Evolutionary conservation across 2,329 filamentous ascomycete genomes (phyloP).

Genomic region (Hypoxylon sp.): DNA sequence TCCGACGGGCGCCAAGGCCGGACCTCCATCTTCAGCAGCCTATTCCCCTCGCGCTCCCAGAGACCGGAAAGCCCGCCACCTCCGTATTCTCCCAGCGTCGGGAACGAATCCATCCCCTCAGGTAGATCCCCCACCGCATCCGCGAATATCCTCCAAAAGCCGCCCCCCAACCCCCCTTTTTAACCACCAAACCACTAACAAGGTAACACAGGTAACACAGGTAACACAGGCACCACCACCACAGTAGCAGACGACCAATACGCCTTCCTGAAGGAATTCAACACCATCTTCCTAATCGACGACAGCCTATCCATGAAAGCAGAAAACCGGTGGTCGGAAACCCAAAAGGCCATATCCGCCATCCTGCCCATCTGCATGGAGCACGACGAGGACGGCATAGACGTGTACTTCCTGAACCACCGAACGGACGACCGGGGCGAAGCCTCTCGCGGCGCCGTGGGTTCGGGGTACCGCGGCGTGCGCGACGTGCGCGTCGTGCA

Average conservation of each 20-base stretch:
- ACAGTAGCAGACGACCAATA: slow-evolving; percentile 46
- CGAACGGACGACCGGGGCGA: slow-evolving; percentile 58
- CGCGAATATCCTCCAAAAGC: background rate
- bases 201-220: background rate
- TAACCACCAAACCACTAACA: background rate
- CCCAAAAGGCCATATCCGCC: slow-evolving; percentile 75
- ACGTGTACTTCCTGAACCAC: slow-evolving; percentile 92
- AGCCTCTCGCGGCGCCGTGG: slow-evolving; percentile 55
- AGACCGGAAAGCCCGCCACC: slow-evolving; percentile 44
- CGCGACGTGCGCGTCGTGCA: slow-evolving; percentile 70
- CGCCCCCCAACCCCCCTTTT: background rate
- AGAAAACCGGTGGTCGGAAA: slow-evolving; percentile 79
- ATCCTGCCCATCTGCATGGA: slow-evolving; percentile 87
- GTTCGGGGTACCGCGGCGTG: slow-evolving; percentile 76
- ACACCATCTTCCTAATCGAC: slow-evolving; percentile 92
- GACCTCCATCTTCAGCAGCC: slow-evolving; percentile 8
- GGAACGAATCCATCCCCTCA: slow-evolving; percentile 14
- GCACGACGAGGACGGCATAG: slow-evolving; percentile 87
- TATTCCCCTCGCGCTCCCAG: slow-evolving; percentile 25
- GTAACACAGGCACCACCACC: background rate
- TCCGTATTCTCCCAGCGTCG: slow-evolving; percentile 36
- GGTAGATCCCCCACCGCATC: background rate
- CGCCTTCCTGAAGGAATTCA: slow-evolving; percentile 82
- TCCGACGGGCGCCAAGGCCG: slow-evolving; percentile 22
- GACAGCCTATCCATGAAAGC: slow-evolving; percentile 91